These are phyloP conservation scores for Vitis hybrid DNA, from an alignment of 177 flowering plant genomes.

Conservation along the genomic window DNA sequence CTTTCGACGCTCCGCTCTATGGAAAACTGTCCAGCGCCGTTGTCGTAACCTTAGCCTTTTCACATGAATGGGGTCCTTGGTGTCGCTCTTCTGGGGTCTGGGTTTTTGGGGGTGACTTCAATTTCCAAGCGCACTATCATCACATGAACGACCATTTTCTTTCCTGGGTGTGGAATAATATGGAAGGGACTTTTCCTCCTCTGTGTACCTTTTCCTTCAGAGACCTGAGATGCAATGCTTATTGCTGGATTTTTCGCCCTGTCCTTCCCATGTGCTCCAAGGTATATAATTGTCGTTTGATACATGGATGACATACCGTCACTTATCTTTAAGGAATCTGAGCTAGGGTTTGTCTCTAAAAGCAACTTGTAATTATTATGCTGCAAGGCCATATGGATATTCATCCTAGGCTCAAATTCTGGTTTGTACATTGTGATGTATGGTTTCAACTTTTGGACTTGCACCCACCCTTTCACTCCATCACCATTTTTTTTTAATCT, in stretches of 20 bases:
- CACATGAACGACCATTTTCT: not conserved
- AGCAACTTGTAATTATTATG: not conserved
- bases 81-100: not conserved
- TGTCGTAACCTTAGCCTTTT: conserved; percentile 10
- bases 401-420: too few relatives aligned
- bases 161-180: not conserved
- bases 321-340: conserved; percentile 14
- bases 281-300: conserved; percentile 5
- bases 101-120: not conserved
- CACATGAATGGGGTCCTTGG: conserved; percentile 16
- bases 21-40: not conserved
- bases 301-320: not conserved
- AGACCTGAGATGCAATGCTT: not conserved
- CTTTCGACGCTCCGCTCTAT: conserved; percentile 3
- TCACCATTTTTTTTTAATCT: too few relatives aligned
- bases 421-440: too few relatives aligned
- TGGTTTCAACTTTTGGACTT: too few relatives aligned
- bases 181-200: not conserved
- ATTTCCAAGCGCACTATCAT: conserved; percentile 14
- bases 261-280: conserved; percentile 24
- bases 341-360: not conserved
- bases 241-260: conserved; percentile 10
- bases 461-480: too few relatives aligned
- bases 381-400: not conserved
- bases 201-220: not conserved